Conservation (phyloP, 2,329 filamentous ascomycete genomes). For the Phaeosphaeriaceae sp. region DNA sequence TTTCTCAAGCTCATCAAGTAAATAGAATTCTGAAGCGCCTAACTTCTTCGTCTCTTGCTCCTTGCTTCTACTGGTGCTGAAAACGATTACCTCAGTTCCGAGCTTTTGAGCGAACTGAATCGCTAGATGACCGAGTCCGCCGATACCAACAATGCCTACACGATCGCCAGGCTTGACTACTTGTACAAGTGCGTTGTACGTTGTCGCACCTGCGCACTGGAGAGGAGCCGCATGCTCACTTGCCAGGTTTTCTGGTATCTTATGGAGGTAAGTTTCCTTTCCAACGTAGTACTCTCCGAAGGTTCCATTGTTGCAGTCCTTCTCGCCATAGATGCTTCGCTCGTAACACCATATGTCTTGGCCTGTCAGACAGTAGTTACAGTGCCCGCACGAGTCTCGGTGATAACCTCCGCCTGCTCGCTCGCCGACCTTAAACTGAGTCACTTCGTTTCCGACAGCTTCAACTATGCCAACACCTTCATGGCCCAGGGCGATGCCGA, state of each 20-base stretch:
- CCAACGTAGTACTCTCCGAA: constrained; percentile 26
- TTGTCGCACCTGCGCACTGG: constrained; percentile 47
- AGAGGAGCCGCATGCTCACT: constrained; percentile 26
- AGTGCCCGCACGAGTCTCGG: constrained; percentile 43
- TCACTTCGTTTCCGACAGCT: constrained; percentile 30
- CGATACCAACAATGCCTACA: constrained; percentile 85
- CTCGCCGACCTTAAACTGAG: constrained; percentile 26
- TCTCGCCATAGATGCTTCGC: constrained; percentile 45
- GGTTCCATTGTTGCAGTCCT: constrained; percentile 26
- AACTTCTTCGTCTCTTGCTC: constrained; percentile 23
- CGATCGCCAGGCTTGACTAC: constrained; percentile 71
- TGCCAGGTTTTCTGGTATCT: constrained; percentile 24
- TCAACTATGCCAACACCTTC: constrained; percentile 52
- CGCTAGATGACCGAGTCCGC: constrained; percentile 76
- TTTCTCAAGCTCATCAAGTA: constrained; percentile 29
- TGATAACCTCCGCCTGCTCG: constrained; percentile 50
- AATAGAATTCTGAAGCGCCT: constrained; percentile 32
- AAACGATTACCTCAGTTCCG: constrained; percentile 29
- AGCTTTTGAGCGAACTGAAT: constrained; percentile 67
- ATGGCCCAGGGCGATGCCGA: constrained; percentile 44
- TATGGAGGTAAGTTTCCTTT: constrained; percentile 24
- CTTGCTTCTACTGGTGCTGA: constrained; percentile 27
- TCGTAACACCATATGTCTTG: constrained; percentile 45
- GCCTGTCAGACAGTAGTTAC: constrained; percentile 35
- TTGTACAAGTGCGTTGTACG: constrained; percentile 80